Conservation (phyloP, 2,329 filamentous ascomycete genomes). For the Penicillium sumatraense region DNA sequence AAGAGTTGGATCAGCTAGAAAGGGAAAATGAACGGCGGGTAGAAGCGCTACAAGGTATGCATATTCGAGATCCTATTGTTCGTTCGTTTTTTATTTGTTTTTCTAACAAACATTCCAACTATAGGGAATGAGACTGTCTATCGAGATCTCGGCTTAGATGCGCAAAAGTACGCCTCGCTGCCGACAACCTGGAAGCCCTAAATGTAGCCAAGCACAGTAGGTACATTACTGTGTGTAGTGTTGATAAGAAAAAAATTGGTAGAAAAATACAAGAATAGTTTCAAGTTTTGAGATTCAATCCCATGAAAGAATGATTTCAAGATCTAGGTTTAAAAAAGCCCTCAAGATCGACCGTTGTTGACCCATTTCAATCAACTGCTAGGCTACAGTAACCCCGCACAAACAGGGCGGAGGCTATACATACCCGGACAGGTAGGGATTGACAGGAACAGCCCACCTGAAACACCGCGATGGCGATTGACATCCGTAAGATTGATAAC, state of each 20-base stretch:
- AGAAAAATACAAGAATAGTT: not conserved
- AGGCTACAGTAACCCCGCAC: not conserved
- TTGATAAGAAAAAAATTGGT: no score
- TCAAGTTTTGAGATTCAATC: no score
- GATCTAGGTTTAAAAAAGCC: not conserved
- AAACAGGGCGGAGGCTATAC: constrained; percentile 6
- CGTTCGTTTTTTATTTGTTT: not conserved
- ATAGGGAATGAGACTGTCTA: constrained; percentile 65
- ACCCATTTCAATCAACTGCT: not conserved
- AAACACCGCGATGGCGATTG: not conserved
- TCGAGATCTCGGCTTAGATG: constrained; percentile 60
- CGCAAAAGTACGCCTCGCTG: constrained; percentile 68
- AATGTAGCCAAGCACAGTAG: no score
- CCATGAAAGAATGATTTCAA: not conserved
- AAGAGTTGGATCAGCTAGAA: constrained; percentile 75
- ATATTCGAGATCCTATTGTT: not conserved
- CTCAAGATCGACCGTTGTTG: not conserved
- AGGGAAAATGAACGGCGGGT: constrained; percentile 74
- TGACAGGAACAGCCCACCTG: not conserved
- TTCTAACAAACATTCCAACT: not conserved
- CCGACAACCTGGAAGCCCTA: constrained; percentile 62
- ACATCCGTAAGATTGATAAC: constrained; percentile 12
- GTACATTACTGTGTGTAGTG: no score
- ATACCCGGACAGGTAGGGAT: constrained; percentile 9
- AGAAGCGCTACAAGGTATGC: constrained; percentile 58